Base-by-base conservation (phyloP, 257 asterid genomes). In the Lithospermum erythrorhizon region DNA sequence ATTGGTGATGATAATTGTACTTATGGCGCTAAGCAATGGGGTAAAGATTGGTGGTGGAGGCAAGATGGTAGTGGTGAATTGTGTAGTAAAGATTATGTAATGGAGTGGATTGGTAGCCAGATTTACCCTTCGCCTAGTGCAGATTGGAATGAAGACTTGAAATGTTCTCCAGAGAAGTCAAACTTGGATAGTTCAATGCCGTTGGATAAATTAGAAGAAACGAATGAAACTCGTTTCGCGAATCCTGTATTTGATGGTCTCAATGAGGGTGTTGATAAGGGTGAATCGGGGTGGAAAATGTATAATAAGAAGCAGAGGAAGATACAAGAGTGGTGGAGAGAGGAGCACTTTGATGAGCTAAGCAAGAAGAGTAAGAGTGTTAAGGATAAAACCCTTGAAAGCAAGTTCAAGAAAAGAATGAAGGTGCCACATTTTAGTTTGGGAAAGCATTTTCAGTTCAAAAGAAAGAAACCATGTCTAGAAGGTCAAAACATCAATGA, bases 271-370 rank as follows among this genome's bases (percentile, higher is more conserved):
- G 14, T 54, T 6, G 79, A 65, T 66, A 65, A 68, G 79, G 86
- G 66, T 37, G 78, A 68, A 17, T 66, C 80, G 9, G 66, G 61
- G 61, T 70, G 82, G 77, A 74, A 64, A 54, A 59, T 24, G 1
- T 67, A 49, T 21, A 60, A 55, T 1, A 82, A 76, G 67, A 88
- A 86, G 64, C 95, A 87, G 22, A 64, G 86, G 55, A 84, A 82
- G 82, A 93, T 93, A 91, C 84, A 81, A 35, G 99, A 93, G 62
- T 93, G 99, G 99, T 93, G 99, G 99, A 93, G 77, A 73, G 97
- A 93, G 52, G 99, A 93, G 73, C 83, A 81, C 35, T 66, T 86
- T 27, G 81, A 80, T 45, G 95, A 81, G 52, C 73, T 73, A 27
- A 68, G 70, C 61, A 77, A 73, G 82, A 79, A 69, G 74, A 65